Percentiles rank a stretch among this genome's conserved stretches.
Conservation (phyloP, 2,329 filamentous ascomycete species). For the Sporothrix inflata region DNA sequence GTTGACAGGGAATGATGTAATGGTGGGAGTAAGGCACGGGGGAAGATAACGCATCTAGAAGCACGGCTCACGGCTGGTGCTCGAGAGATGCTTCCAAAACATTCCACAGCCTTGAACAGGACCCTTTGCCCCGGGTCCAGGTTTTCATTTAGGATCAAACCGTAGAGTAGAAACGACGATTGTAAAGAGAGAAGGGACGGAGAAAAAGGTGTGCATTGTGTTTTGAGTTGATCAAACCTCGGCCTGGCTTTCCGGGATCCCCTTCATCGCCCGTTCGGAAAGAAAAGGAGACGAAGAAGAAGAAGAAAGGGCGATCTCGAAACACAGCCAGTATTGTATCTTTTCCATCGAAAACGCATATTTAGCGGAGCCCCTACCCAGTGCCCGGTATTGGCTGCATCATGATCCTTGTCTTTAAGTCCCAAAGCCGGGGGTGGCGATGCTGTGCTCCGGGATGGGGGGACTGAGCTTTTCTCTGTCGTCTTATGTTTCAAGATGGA, state of each 20-base stretch:
- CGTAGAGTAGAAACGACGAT: background rate
- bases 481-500: conserved; percentile 22
- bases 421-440: conserved; percentile 13
- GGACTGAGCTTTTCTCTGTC: conserved; percentile 10
- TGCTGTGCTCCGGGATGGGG: background rate
- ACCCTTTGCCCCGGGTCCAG: background rate
- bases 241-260: conserved; percentile 10
- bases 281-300: background rate
- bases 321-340: background rate
- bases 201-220: conserved; percentile 5
- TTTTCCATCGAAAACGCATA: background rate
- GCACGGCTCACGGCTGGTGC: no score
- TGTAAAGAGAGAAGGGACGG: background rate
- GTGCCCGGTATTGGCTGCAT: background rate
- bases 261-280: background rate
- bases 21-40: background rate
- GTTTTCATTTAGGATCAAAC: background rate
- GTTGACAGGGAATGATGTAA: background rate
- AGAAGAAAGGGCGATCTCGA: background rate
- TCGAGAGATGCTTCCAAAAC: background rate
- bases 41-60: background rate
- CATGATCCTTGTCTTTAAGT: background rate
- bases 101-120: background rate
- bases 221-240: conserved; percentile 22
- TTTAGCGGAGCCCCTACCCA: background rate